Percentiles rank a stretch among this genome's conserved stretches.
Conservation (phyloP, 2,329 filamentous ascomycete species). For the Aspergillus sp. region DNA sequence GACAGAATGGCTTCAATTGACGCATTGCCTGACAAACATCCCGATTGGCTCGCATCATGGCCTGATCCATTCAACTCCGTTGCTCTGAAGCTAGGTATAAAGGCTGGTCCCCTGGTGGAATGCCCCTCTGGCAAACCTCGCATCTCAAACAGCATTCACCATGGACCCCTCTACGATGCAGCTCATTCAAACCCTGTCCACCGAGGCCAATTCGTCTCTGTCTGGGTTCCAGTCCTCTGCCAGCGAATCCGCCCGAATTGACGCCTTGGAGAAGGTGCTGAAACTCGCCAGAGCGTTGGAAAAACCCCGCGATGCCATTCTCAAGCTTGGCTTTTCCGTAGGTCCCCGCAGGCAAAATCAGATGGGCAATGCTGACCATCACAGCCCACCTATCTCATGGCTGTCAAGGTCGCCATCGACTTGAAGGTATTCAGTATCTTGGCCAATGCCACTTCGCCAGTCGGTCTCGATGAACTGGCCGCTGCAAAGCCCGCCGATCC, state of each 20-base stretch:
- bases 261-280: constrained; percentile 11
- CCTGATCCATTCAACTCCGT: too few relatives aligned
- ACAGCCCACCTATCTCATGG: constrained; percentile 14
- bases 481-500: constrained; percentile 16
- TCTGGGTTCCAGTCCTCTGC: constrained; percentile 6
- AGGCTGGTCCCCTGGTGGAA: too few relatives aligned
- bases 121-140: too few relatives aligned
- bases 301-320: constrained; percentile 13
- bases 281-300: constrained; percentile 13
- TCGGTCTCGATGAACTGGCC: constrained; percentile 11
- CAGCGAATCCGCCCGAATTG: constrained; percentile 6
- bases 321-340: constrained; percentile 14
- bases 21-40: too few relatives aligned
- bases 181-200: constrained; percentile 5
- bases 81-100: too few relatives aligned
- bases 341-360: background rate
- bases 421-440: constrained; percentile 13
- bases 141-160: background rate
- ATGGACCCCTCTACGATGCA: constrained; percentile 5
- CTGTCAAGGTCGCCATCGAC: constrained; percentile 15
- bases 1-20: too few relatives aligned
- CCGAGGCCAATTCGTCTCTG: constrained; percentile 4
- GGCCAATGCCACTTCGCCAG: constrained; percentile 7
- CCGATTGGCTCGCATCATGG: too few relatives aligned
- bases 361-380: background rate